Evolutionary conservation across 768 basidiomycete species (phyloP).

Genomic region (Macrolepiota albuminosa): DNA sequence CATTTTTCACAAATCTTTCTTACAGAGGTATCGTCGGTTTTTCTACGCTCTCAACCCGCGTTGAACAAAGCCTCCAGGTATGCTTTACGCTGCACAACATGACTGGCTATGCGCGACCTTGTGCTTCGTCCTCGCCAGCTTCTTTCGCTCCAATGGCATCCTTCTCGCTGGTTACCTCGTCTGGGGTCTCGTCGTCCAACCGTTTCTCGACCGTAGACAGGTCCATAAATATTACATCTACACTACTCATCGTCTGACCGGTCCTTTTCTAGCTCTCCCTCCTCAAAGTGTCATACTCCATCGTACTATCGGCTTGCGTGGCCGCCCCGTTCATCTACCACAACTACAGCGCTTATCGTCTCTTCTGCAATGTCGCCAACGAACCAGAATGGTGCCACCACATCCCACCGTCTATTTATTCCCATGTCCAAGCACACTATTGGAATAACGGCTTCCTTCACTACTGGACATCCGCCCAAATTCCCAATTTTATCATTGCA

Average conservation of each 20-base stretch:
- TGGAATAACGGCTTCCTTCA: constrained; percentile 84
- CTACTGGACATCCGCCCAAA: constrained; percentile 80
- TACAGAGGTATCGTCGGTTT: constrained; percentile 52
- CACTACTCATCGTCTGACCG: constrained; percentile 1
- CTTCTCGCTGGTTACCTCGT: constrained; percentile 72
- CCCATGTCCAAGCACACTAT: constrained; percentile 76
- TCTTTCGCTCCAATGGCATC: constrained; percentile 77
- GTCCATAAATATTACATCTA: constrained; percentile 20
- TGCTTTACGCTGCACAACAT: constrained; percentile 47
- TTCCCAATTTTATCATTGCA: constrained; percentile 86
- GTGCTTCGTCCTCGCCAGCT: constrained; percentile 56
- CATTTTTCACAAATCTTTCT: constrained; percentile 79
- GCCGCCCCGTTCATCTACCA: constrained; percentile 67
- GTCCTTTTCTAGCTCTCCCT: constrained; percentile 28
- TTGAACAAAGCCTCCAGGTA: constrained; percentile 33
- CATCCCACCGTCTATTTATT: constrained; percentile 67
- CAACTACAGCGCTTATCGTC: constrained; percentile 59
- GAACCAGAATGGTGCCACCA: constrained; percentile 60
- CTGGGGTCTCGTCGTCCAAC: constrained; percentile 66
- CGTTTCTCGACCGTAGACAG: constrained; percentile 35
- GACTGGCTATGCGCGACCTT: constrained; percentile 55
- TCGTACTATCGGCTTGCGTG: constrained; percentile 40
- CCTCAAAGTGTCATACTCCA: constrained; percentile 28
- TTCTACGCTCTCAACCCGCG: not conserved
- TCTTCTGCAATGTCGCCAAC: constrained; percentile 51